Evolutionary conservation across 768 basidiomycete genomes (phyloP).

Genomic region (Leucocoprinus birnbaumii): DNA sequence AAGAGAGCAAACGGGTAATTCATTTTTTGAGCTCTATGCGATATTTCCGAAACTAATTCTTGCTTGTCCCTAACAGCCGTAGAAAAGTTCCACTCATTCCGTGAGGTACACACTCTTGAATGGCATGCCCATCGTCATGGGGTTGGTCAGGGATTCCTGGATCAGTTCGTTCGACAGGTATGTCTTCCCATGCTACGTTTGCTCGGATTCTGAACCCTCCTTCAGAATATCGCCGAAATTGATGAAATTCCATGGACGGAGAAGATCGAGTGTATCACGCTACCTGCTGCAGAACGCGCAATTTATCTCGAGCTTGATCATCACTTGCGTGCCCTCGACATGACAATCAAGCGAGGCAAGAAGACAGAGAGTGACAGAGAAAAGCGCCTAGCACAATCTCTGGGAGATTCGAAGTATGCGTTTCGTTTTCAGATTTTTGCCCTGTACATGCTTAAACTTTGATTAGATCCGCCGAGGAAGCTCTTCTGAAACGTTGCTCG

Average conservation of each 20-base stretch:
- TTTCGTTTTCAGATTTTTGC: constrained; percentile 14
- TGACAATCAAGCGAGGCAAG: constrained; percentile 65
- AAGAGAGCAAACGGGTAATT: constrained; percentile 83
- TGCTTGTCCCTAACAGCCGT: constrained; percentile 51
- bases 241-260: constrained; percentile 86
- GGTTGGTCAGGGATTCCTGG: constrained; percentile 78
- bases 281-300: constrained; percentile 91
- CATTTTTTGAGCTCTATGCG: no score
- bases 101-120: constrained; percentile 86
- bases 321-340: constrained; percentile 86
- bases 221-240: constrained; percentile 91
- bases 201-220: constrained; percentile 12
- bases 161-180: constrained; percentile 85
- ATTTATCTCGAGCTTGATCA: constrained; percentile 96
- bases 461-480: constrained; percentile 82
- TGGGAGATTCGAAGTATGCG: constrained; percentile 84
- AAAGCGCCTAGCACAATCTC: constrained; percentile 76
- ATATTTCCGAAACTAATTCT: background rate
- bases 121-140: constrained; percentile 90
- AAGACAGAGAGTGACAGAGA: constrained; percentile 85
- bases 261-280: constrained; percentile 58
- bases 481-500: constrained; percentile 91
- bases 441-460: background rate
- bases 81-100: constrained; percentile 95
- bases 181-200: background rate